A percentile compares a stretch with the other conserved stretches of the same genome.
Evolutionary conservation across 257 asterid species (phyloP).

Genomic region (Craterostigma plantagineum): DNA sequence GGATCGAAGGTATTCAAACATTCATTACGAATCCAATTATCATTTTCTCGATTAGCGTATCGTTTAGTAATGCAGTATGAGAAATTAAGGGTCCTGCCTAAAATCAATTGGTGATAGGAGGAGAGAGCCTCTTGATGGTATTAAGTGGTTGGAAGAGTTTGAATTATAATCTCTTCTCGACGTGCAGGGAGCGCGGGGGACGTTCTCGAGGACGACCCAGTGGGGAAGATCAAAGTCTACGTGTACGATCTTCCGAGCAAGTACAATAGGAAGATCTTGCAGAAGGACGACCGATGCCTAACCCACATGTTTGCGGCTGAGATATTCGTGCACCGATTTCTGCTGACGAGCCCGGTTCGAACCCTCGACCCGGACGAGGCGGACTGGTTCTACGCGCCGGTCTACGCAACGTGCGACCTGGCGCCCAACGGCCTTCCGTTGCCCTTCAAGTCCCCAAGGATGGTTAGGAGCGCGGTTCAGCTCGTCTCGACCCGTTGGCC

Average conservation of each 20-base stretch:
- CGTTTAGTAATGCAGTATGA: too few relatives aligned
- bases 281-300: constrained; percentile 70
- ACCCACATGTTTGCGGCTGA: constrained; percentile 96
- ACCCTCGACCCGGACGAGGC: constrained; percentile 89
- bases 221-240: constrained; percentile 64
- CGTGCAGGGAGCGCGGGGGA: constrained; percentile 96
- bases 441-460: constrained; percentile 74
- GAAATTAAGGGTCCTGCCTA: too few relatives aligned
- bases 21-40: too few relatives aligned
- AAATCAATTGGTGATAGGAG: too few relatives aligned
- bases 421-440: constrained; percentile 83
- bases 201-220: constrained; percentile 78
- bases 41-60: too few relatives aligned
- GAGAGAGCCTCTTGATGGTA: too few relatives aligned
- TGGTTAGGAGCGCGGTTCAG: constrained; percentile 90
- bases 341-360: constrained; percentile 59
- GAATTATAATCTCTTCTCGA: too few relatives aligned
- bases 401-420: constrained; percentile 67
- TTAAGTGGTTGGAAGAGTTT: too few relatives aligned
- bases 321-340: constrained; percentile 74
- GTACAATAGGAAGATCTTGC: constrained; percentile 61
- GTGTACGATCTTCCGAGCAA: constrained; percentile 83
- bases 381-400: constrained; percentile 87
- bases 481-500: constrained; percentile 83
- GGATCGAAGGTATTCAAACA: too few relatives aligned